phyloP scores from a whole-genome alignment of 23 red algal genomes.

The Gracilaria vermiculophylla region DNA sequence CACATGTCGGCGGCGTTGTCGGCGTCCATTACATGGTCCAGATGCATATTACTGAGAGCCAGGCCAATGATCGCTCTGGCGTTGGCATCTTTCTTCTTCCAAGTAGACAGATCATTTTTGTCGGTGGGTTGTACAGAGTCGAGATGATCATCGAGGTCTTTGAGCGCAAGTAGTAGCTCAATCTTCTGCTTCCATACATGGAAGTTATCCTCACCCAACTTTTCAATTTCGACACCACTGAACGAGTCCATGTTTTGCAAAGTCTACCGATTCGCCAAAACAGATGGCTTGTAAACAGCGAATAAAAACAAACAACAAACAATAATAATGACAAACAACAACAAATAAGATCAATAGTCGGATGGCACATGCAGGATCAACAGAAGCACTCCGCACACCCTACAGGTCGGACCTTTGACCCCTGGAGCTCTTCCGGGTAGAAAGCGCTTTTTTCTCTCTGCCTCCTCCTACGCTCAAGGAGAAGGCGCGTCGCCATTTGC shows the following conservation, averaged over 20 bases:
- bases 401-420: background rate
- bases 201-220: slow-evolving; percentile 25
- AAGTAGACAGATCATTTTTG: slow-evolving; percentile 4
- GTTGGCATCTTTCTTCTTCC: slow-evolving; percentile 49
- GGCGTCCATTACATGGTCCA: slow-evolving; percentile 20
- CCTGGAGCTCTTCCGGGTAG: slow-evolving; percentile 22
- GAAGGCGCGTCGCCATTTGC: slow-evolving; percentile 9
- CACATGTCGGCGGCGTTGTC: background rate
- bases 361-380: background rate
- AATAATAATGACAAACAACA: background rate
- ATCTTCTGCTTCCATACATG: slow-evolving; percentile 49
- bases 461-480: slow-evolving; percentile 8
- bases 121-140: background rate
- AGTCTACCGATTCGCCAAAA: background rate
- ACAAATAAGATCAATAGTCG: background rate
- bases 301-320: background rate
- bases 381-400: background rate
- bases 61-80: slow-evolving; percentile 41
- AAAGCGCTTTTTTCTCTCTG: slow-evolving; percentile 11
- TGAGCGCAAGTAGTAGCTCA: slow-evolving; percentile 30
- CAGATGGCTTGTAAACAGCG: background rate
- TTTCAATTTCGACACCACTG: slow-evolving; percentile 15
- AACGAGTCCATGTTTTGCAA: background rate
- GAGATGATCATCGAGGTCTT: slow-evolving; percentile 40
- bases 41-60: slow-evolving; percentile 2